phyloP scores from a whole-genome alignment of 2,329 filamentous ascomycete genomes.

The Botrytis fragariae region DNA sequence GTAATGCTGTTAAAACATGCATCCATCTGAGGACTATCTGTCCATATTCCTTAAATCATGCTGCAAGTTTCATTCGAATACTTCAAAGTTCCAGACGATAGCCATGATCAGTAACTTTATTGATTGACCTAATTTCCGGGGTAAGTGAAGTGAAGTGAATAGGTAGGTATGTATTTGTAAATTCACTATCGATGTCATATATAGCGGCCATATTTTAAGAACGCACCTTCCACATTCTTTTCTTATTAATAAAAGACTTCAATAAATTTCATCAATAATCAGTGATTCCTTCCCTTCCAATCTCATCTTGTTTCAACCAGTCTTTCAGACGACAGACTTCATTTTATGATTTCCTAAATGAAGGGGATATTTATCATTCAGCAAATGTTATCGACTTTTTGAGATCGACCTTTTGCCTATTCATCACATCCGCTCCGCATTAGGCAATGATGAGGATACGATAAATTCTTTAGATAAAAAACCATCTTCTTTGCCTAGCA shows the following conservation, averaged over 20 bases:
- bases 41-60: not conserved
- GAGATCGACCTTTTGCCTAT: not conserved
- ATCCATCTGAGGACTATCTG: not conserved
- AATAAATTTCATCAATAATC: not conserved
- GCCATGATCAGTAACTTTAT: not conserved
- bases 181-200: not conserved
- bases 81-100: not conserved
- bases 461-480: not conserved
- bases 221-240: not conserved
- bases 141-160: not conserved
- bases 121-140: not conserved
- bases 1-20: not conserved
- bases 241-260: not conserved
- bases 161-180: not conserved
- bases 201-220: not conserved
- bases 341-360: not conserved
- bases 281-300: not conserved
- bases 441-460: not conserved
- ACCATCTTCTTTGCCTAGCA: not conserved
- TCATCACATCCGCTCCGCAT: not conserved
- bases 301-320: not conserved
- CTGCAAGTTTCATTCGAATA: not conserved
- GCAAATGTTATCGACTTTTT: not conserved
- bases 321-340: not conserved
- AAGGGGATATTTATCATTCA: not conserved